Conservation (phyloP, 306 rosid genomes). For the Adenanthera pavonina region DNA sequence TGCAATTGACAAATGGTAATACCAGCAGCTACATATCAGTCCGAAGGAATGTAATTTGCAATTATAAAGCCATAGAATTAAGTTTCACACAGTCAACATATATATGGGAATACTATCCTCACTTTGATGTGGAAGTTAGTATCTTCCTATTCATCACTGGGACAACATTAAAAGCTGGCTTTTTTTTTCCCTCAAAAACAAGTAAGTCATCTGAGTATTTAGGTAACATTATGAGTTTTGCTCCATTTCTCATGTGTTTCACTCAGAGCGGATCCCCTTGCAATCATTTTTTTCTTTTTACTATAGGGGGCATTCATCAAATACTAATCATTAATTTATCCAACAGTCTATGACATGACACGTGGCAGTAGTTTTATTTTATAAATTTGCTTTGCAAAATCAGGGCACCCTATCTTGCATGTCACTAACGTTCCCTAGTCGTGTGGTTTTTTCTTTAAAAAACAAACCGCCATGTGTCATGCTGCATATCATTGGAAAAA, state of each 20-base stretch:
- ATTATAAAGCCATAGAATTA: constrained; percentile 18
- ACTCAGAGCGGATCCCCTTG: too few relatives aligned
- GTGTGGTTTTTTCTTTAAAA: too few relatives aligned
- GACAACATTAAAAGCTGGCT: not conserved
- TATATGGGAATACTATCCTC: not conserved
- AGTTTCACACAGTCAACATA: constrained; percentile 14
- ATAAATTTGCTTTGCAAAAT: too few relatives aligned
- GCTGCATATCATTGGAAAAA: too few relatives aligned
- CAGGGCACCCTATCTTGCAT: too few relatives aligned
- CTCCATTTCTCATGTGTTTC: not conserved
- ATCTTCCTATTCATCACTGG: constrained; percentile 4
- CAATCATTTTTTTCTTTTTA: too few relatives aligned
- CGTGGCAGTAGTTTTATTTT: too few relatives aligned
- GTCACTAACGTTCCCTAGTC: too few relatives aligned
- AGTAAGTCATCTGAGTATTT: not conserved
- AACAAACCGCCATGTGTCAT: too few relatives aligned
- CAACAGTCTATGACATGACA: too few relatives aligned
- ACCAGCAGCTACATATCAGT: constrained; percentile 24
- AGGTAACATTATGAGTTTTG: not conserved
- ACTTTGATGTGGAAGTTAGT: not conserved
- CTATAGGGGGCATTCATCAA: too few relatives aligned
- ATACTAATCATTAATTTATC: too few relatives aligned
- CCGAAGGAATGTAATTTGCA: constrained; percentile 4
- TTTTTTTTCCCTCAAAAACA: not conserved
- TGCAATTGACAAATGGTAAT: constrained; percentile 31